Percentiles rank a stretch among this genome's conserved stretches.
Conservation (phyloP, 495 filamentous ascomycete species). For the Xylaria sp. region DNA sequence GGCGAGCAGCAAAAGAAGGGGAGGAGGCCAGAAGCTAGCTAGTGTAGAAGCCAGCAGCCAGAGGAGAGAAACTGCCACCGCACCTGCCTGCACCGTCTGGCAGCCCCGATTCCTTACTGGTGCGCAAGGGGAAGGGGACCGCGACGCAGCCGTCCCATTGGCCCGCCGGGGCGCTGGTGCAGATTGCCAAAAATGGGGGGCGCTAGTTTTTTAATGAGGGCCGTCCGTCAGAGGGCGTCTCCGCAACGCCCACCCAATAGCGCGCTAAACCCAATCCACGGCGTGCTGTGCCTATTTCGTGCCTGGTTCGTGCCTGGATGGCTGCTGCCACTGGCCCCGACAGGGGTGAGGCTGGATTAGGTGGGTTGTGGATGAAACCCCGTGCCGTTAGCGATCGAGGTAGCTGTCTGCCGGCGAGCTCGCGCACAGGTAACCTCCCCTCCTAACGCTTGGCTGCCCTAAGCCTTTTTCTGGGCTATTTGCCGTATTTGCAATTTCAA, state of each 20-base stretch:
- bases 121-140: constrained; percentile 39
- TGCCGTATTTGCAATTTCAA: constrained; percentile 29
- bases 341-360: constrained; percentile 8
- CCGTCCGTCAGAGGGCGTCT: neutral
- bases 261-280: constrained; percentile 14
- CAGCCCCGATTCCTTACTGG: constrained; percentile 33
- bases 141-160: constrained; percentile 40
- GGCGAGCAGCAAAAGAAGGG: neutral
- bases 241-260: constrained; percentile 26
- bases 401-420: neutral
- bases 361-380: neutral
- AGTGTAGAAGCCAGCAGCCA: constrained; percentile 13
- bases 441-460: constrained; percentile 6
- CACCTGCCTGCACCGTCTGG: constrained; percentile 14
- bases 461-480: neutral
- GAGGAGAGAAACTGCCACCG: constrained; percentile 36
- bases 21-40: neutral
- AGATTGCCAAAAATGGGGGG: constrained; percentile 44
- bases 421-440: neutral
- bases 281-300: constrained; percentile 6
- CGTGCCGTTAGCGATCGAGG: neutral
- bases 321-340: constrained; percentile 6
- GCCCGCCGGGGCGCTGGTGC: constrained; percentile 32
- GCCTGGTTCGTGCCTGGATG: constrained; percentile 23
- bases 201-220: constrained; percentile 35